These are phyloP conservation scores for Albizia julibrissin DNA, from an alignment of 306 rosid species.

Conservation along the genomic window DNA sequence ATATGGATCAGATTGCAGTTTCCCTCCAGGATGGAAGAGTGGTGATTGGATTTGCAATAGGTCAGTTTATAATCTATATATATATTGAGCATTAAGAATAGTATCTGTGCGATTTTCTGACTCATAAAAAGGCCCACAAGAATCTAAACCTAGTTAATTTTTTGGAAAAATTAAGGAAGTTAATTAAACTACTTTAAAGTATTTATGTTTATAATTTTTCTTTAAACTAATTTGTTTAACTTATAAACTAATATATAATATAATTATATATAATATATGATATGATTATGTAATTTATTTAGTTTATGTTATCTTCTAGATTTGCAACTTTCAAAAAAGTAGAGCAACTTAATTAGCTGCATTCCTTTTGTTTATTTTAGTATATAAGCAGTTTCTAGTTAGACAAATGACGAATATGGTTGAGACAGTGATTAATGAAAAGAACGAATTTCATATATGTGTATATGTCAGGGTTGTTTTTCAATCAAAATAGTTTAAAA, in stretches of 20 bases:
- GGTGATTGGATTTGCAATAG: slow-evolving; percentile 90
- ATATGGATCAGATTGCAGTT: slow-evolving; percentile 53
- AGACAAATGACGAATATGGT: neutral
- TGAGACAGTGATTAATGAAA: slow-evolving; percentile 2
- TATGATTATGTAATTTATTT: too few relatives aligned
- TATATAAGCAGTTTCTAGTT: neutral
- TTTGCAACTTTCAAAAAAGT: neutral
- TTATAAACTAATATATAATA: too few relatives aligned
- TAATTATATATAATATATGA: too few relatives aligned
- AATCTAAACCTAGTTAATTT: neutral
- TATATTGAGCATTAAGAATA: neutral
- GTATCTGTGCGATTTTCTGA: neutral
- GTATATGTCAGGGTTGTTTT: too few relatives aligned
- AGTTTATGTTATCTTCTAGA: neutral
- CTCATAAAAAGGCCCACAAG: neutral
- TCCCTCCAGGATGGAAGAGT: slow-evolving; percentile 90
- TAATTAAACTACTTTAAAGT: too few relatives aligned
- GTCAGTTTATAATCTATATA: slow-evolving; percentile 39
- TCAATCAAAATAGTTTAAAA: too few relatives aligned
- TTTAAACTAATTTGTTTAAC: too few relatives aligned
- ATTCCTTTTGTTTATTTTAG: slow-evolving; percentile 1
- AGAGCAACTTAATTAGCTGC: slow-evolving; percentile 3
- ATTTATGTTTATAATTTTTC: too few relatives aligned
- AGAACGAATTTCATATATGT: neutral
- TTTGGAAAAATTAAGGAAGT: too few relatives aligned